A percentile compares a stretch with the other conserved stretches of the same genome.
These are phyloP conservation scores for Astrocystis sublimbata DNA, from an alignment of 495 filamentous ascomycete genomes.

Conservation along the genomic window DNA sequence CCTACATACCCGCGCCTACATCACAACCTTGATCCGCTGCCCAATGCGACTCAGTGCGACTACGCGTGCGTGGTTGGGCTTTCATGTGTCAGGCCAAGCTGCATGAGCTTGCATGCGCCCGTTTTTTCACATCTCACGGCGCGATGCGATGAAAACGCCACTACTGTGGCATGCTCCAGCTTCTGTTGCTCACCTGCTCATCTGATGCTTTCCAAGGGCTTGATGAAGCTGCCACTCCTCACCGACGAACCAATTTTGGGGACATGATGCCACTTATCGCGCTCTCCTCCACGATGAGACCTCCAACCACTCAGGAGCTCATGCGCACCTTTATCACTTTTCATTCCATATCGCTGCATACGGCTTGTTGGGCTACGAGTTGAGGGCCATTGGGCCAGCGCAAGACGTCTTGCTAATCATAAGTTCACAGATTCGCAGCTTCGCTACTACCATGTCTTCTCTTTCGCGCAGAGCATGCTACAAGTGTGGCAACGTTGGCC, in stretches of 20 bases:
- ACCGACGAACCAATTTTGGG: not conserved
- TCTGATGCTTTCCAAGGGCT: not conserved
- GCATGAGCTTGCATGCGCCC: not conserved
- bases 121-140: not conserved
- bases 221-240: not conserved
- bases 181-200: not conserved
- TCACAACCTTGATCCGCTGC: not conserved
- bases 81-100: not conserved
- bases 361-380: conserved; percentile 36
- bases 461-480: conserved; percentile 98
- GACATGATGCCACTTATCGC: not conserved
- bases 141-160: not conserved
- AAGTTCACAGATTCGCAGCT: conserved; percentile 39
- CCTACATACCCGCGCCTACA: not conserved
- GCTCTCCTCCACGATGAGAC: not conserved
- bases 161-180: not conserved
- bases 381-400: conserved; percentile 31
- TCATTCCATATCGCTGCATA: conserved; percentile 37
- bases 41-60: not conserved
- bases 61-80: too few species aligned
- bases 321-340: conserved; percentile 2
- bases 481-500: conserved; percentile 99
- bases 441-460: conserved; percentile 71
- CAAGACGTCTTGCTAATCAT: conserved; percentile 41
- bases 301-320: not conserved